Conservation (phyloP, 2,329 filamentous ascomycete species). For the Trichoderma arundinaceum region DNA sequence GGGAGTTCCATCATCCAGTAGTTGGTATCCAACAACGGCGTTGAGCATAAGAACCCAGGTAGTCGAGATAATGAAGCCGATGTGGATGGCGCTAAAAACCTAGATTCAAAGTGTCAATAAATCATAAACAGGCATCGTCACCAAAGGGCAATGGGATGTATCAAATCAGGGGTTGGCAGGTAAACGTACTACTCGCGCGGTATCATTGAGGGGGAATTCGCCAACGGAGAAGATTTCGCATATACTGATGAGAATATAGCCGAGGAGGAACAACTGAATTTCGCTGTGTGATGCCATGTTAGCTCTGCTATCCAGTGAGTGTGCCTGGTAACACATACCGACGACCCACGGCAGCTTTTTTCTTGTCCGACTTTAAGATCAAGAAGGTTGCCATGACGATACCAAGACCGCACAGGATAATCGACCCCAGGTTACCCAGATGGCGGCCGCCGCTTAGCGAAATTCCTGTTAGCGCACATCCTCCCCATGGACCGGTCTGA, state of each 20-base stretch:
- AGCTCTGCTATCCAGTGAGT: slow-evolving; percentile 12
- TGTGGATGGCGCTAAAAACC: slow-evolving; percentile 88
- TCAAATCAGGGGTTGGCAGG: background rate
- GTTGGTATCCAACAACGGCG: slow-evolving; percentile 87
- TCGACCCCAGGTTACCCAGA: slow-evolving; percentile 90
- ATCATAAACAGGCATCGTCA: slow-evolving; percentile 34
- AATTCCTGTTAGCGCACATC: slow-evolving; percentile 80
- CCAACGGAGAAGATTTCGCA: slow-evolving; percentile 98
- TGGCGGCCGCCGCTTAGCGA: slow-evolving; percentile 66
- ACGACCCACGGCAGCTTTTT: slow-evolving; percentile 91
- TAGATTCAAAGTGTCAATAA: slow-evolving; percentile 43
- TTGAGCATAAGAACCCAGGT: slow-evolving; percentile 93
- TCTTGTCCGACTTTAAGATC: slow-evolving; percentile 80
- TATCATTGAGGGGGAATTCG: slow-evolving; percentile 76
- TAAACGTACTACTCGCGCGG: slow-evolving; percentile 71
- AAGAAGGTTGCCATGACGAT: slow-evolving; percentile 72
- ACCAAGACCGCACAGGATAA: slow-evolving; percentile 78
- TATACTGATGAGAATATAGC: slow-evolving; percentile 85
- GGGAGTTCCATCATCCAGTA: slow-evolving; percentile 90
- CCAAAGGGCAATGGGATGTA: background rate
- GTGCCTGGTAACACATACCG: slow-evolving; percentile 61
- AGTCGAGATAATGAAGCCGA: slow-evolving; percentile 86
- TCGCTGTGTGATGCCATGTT: slow-evolving; percentile 68
- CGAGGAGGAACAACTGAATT: slow-evolving; percentile 91
- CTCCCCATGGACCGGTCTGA: slow-evolving; percentile 65